Percentiles rank a stretch among this genome's conserved stretches.
Conservation (phyloP, 306 rosid species). For the Coriaria nepalensis region DNA sequence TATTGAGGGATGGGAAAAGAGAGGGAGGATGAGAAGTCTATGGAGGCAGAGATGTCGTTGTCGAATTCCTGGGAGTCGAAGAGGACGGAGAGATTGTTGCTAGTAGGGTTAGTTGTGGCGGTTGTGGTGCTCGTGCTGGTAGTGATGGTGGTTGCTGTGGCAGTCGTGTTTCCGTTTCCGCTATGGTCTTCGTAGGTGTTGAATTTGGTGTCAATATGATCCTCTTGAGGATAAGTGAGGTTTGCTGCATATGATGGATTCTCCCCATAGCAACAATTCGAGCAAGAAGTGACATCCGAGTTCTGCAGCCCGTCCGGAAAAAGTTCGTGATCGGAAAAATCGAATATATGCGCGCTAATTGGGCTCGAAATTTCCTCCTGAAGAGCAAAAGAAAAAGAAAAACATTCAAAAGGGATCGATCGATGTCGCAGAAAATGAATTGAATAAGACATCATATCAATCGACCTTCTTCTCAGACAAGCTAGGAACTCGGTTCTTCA, state of each 20-base stretch:
- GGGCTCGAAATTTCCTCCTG: conserved; percentile 94
- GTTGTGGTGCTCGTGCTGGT: conserved; percentile 9
- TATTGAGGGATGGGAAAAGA: conserved; percentile 38
- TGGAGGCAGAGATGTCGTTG: conserved; percentile 82
- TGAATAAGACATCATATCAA: too few relatives aligned
- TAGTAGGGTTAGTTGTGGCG: conserved; percentile 12
- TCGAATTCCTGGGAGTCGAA: conserved; percentile 72
- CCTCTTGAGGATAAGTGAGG: conserved; percentile 29
- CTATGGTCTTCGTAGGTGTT: conserved; percentile 24
- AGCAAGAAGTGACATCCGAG: conserved; percentile 67
- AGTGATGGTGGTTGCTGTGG: not conserved
- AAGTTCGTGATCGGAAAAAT: conserved; percentile 52
- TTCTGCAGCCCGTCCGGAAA: conserved; percentile 66
- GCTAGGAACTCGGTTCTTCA: conserved; percentile 41
- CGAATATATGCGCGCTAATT: conserved; percentile 47
- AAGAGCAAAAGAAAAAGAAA: conserved; percentile 22
- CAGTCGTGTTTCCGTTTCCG: conserved; percentile 20
- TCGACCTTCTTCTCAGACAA: conserved; percentile 26
- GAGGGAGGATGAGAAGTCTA: conserved; percentile 63
- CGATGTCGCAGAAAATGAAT: not conserved
- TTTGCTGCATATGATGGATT: conserved; percentile 46
- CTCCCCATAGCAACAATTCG: conserved; percentile 65
- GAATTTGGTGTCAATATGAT: conserved; percentile 26
- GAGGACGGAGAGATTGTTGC: conserved; percentile 36
- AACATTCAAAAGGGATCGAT: conserved; percentile 7